Percentiles rank a stretch among this genome's conserved stretches.
phyloP scores from a whole-genome alignment of 116 monocot species.

The Trichopus zeylanicus region DNA sequence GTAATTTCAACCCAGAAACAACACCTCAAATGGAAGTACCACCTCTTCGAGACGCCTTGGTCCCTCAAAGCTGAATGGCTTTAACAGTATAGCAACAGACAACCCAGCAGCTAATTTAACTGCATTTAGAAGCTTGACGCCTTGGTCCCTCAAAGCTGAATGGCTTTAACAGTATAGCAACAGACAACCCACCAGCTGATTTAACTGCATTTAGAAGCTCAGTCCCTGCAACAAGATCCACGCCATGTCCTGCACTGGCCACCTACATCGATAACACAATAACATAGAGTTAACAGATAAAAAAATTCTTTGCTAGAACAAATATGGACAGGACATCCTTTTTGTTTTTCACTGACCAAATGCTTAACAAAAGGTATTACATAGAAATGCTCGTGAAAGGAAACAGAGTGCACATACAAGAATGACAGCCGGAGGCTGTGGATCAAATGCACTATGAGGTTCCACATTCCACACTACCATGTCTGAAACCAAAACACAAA shows the following conservation, averaged over 20 bases:
- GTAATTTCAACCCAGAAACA: neutral
- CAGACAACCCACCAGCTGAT: conserved; percentile 49
- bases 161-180: conserved; percentile 56
- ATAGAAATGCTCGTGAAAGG: neutral
- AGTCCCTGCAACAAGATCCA: conserved; percentile 43
- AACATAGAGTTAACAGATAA: conserved; percentile 1
- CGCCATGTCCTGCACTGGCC: conserved; percentile 53
- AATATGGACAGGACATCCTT: no score
- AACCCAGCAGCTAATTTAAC: conserved; percentile 55
- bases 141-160: conserved; percentile 75
- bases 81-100: conserved; percentile 50
- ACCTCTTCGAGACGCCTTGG: conserved; percentile 60
- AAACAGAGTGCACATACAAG: conserved; percentile 66
- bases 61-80: conserved; percentile 73
- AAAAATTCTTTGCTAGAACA: no score
- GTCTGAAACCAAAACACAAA: conserved; percentile 30
- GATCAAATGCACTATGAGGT: conserved; percentile 30
- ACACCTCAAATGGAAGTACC: conserved; percentile 12
- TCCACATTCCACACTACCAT: conserved; percentile 36
- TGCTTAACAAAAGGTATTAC: no score
- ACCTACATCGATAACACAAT: conserved; percentile 46
- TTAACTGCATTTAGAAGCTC: conserved; percentile 50
- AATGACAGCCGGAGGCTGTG: conserved; percentile 41
- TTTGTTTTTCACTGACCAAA: no score
- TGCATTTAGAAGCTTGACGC: conserved; percentile 37